phyloP scores from a whole-genome alignment of 2,329 filamentous ascomycete genomes.

The Calonectria crousiana region DNA sequence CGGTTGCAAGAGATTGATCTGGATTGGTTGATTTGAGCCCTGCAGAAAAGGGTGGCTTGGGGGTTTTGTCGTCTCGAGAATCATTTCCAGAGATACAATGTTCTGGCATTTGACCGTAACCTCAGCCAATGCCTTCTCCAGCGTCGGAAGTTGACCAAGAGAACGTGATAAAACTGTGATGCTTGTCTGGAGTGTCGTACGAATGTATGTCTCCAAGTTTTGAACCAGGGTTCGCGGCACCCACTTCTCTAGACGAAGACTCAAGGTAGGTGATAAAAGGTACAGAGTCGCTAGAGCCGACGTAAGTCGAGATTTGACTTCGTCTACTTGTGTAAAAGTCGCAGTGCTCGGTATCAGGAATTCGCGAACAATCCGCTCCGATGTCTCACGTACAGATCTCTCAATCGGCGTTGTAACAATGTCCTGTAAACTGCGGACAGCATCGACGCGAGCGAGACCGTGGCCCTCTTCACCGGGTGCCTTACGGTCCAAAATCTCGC shows the following conservation, averaged over 20 bases:
- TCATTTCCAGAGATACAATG: conserved; percentile 85
- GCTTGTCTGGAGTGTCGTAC: conserved; percentile 83
- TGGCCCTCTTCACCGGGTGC: conserved; percentile 80
- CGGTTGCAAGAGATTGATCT: conserved; percentile 73
- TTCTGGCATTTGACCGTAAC: conserved; percentile 90
- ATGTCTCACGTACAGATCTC: conserved; percentile 76
- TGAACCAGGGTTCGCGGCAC: conserved; percentile 79
- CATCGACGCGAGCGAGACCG: conserved; percentile 79
- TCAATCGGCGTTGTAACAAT: conserved; percentile 80
- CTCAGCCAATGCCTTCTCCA: conserved; percentile 86
- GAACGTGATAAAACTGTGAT: conserved; percentile 80
- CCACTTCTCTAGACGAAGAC: conserved; percentile 66
- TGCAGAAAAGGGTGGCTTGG: conserved; percentile 77
- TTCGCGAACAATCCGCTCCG: conserved; percentile 84
- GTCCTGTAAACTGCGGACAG: conserved; percentile 77
- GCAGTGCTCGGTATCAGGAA: conserved; percentile 75
- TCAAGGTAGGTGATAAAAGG: conserved; percentile 78
- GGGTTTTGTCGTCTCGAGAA: conserved; percentile 77
- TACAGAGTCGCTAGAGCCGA: conserved; percentile 84
- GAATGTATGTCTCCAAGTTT: conserved; percentile 84
- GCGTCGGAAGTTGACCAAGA: conserved; percentile 81
- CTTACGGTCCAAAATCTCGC: conserved; percentile 78
- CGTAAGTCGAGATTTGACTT: conserved; percentile 78
- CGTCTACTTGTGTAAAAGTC: conserved; percentile 77
- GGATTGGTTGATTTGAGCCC: conserved; percentile 47